Evolutionary conservation across 257 asterid species (phyloP).

Genomic region (Gentiana dahurica): DNA sequence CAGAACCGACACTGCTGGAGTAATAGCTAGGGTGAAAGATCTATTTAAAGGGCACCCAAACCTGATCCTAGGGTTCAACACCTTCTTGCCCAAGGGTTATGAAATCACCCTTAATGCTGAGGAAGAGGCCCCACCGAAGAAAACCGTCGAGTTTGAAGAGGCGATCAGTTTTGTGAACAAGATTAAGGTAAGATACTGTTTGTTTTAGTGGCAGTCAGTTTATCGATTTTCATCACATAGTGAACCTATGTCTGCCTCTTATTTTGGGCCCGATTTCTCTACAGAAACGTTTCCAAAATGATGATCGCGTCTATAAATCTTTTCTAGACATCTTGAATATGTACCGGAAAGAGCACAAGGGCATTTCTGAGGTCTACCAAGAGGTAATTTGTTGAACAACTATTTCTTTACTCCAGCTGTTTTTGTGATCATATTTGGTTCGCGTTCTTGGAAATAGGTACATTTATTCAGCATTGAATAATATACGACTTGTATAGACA

Average conservation of each 20-base stretch:
- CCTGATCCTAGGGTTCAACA: slow-evolving; percentile 89
- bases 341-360: slow-evolving; percentile 96
- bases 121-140: slow-evolving; percentile 84
- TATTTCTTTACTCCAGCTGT: not conserved
- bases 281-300: slow-evolving; percentile 90
- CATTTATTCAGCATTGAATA: not conserved
- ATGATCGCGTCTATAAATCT: slow-evolving; percentile 88
- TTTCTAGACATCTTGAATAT: slow-evolving; percentile 94
- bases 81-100: slow-evolving; percentile 96
- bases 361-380: slow-evolving; percentile 83
- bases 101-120: slow-evolving; percentile 86
- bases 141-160: slow-evolving; percentile 91
- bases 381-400: slow-evolving; percentile 40
- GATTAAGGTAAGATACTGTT: slow-evolving; percentile 56
- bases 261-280: slow-evolving; percentile 14
- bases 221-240: not conserved
- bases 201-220: not conserved
- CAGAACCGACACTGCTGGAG: slow-evolving; percentile 95
- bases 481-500: no score
- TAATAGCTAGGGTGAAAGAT: slow-evolving; percentile 87
- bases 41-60: slow-evolving; percentile 88
- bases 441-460: not conserved
- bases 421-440: not conserved
- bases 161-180: slow-evolving; percentile 95
- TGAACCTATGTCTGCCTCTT: slow-evolving; percentile 9